Evolutionary conservation across 257 asterid genomes (phyloP), one percentile per base, ranked within the genome.

Genomic region (Solanum pennellii): DNA sequence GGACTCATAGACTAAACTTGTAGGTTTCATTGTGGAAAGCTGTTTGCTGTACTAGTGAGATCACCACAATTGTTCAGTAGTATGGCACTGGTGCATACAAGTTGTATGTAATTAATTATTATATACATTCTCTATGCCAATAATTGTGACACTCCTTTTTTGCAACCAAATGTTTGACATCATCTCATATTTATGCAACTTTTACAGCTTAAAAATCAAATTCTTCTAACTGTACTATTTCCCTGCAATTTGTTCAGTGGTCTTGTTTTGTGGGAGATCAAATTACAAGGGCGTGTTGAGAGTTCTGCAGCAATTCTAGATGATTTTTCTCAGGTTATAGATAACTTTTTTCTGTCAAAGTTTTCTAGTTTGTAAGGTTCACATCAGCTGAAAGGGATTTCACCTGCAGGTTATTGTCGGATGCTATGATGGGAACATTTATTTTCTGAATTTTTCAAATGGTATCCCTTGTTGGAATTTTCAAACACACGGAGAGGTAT

Each of bases 281-380:
- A 89, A 92, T 92, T 96, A 86, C 93, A 92, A 75, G 99, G 98
- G 73, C 91, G 98, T 82, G 91, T 95, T 86, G 98, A 96, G 91
- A 94, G 99, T 90, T 94, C 99, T 0, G 99, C 99, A 27, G 93
- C 98, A 88, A 91, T 94, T 90, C 86, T 95, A 62, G 97, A 94
- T 86, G 95, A 94, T 87, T 90, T 93, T 83, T 94, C 98, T 90
- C 98, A 96, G 98, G 99, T 96, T 90, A 47, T 20, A 49, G 47
- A 18, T 72, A 72, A 45, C 59, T n/a, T 49, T 68, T 44, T 73
- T 9, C 88, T 72, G 27, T 71, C 33, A 21, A 49, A 39, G 62
- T 77, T 71, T 86, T 86, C 83, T 44, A 31, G 44, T 27, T 45
- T 47, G 84, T 47, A 18, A 86, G 88, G 66, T 86, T 71, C 56